A percentile compares a stretch with the other conserved stretches of the same genome.
These are phyloP conservation scores for Neofusicoccum ribis DNA, from an alignment of 2,329 filamentous ascomycete genomes.

Conservation along the genomic window DNA sequence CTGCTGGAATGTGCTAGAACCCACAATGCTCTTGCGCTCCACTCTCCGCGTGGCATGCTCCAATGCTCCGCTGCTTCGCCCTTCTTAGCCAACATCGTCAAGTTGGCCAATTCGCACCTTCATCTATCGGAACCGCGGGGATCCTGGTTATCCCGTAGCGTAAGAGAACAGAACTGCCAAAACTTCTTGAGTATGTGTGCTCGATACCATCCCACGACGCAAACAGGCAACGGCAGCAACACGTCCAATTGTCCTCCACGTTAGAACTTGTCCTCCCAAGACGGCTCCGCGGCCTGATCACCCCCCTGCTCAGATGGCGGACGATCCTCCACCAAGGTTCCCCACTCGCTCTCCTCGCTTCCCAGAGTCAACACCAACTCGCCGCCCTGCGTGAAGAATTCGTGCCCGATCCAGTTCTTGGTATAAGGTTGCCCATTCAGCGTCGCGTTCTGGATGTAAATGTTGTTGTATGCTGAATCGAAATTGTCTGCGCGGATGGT, in stretches of 20 bases:
- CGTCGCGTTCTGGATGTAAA: constrained; percentile 47
- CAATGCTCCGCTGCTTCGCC: too few relatives aligned
- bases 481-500: constrained; percentile 44
- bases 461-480: constrained; percentile 41
- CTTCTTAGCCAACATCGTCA: too few relatives aligned
- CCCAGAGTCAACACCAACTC: constrained; percentile 46
- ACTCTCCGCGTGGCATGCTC: too few relatives aligned
- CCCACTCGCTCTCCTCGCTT: constrained; percentile 45
- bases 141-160: too few relatives aligned
- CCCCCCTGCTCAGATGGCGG: constrained; percentile 33
- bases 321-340: constrained; percentile 42
- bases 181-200: too few relatives aligned
- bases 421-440: constrained; percentile 44
- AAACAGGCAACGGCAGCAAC: too few relatives aligned
- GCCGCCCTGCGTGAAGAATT: constrained; percentile 47
- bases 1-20: neutral
- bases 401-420: constrained; percentile 48
- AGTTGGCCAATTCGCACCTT: too few relatives aligned
- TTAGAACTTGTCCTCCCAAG: neutral
- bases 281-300: neutral
- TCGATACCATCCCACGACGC: too few relatives aligned
- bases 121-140: too few relatives aligned
- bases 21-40: too few relatives aligned
- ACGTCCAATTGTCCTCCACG: too few relatives aligned
- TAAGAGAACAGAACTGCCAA: too few relatives aligned